These are phyloP conservation scores for Berberis thunbergii DNA, from an alignment of 164 flowering plant species.

Conservation along the genomic window DNA sequence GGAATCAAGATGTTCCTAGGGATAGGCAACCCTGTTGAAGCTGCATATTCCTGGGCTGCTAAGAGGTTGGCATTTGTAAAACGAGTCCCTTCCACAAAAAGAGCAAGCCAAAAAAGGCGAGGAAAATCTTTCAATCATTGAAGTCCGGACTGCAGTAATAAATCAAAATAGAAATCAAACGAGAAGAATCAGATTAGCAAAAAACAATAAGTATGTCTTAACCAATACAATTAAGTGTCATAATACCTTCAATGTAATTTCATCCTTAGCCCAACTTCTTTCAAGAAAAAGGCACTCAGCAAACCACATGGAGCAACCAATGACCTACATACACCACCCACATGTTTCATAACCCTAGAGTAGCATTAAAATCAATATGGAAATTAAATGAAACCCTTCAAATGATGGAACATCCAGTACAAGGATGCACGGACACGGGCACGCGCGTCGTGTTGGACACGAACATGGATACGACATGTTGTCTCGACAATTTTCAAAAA, in stretches of 20 bases:
- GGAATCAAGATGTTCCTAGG: conserved; percentile 75
- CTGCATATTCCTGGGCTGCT: not conserved
- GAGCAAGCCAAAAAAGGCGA: conserved; percentile 89
- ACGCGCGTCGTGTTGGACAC: too few relatives aligned
- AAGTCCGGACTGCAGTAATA: conserved; percentile 70
- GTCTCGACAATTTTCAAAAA: too few relatives aligned
- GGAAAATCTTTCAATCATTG: conserved; percentile 18
- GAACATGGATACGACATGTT: too few relatives aligned
- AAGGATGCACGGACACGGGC: too few relatives aligned
- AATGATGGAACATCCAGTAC: too few relatives aligned
- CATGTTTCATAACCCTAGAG: not conserved
- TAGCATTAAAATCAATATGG: too few relatives aligned
- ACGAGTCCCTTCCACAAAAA: conserved; percentile 37
- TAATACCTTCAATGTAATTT: conserved; percentile 71
- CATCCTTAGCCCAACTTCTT: conserved; percentile 96
- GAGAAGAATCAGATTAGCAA: not conserved
- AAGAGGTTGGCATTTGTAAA: conserved; percentile 58
- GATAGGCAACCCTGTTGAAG: not conserved
- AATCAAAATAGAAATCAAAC: conserved; percentile 9
- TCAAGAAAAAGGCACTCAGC: conserved; percentile 89
- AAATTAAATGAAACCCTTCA: too few relatives aligned
- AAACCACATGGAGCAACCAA: conserved; percentile 96
- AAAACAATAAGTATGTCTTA: not conserved
- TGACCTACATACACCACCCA: not conserved
- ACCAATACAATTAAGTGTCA: not conserved